Conservation (phyloP, 2,329 filamentous ascomycete species). For the Sclerotiophoma versabilis region DNA sequence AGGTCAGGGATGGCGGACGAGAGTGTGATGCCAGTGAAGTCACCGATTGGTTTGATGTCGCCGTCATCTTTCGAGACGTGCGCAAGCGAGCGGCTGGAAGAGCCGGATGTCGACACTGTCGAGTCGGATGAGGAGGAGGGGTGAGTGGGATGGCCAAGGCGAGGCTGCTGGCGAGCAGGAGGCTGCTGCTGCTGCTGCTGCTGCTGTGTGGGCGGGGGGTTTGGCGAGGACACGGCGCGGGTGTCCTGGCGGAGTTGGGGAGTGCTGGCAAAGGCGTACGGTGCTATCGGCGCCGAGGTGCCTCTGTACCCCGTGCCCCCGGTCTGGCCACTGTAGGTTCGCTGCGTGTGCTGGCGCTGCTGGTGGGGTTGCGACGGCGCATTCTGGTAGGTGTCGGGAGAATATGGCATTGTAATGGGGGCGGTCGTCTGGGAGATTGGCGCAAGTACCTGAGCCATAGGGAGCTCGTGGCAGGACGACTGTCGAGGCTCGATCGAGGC, state of each 20-base stretch:
- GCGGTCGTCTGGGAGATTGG: slow-evolving; percentile 55
- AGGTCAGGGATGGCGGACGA: slow-evolving; percentile 62
- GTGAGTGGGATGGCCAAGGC: slow-evolving; percentile 47
- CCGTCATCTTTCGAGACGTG: slow-evolving; percentile 59
- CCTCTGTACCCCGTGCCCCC: slow-evolving; percentile 51
- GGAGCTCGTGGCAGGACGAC: slow-evolving; percentile 32
- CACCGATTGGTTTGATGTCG: slow-evolving; percentile 48
- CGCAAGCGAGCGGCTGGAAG: slow-evolving; percentile 57
- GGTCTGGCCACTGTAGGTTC: slow-evolving; percentile 53
- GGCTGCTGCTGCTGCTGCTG: slow-evolving; percentile 45
- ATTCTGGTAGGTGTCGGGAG: slow-evolving; percentile 57
- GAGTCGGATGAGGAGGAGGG: slow-evolving; percentile 53
- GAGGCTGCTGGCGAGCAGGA: slow-evolving; percentile 31
- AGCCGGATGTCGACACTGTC: slow-evolving; percentile 57
- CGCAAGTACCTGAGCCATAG: slow-evolving; percentile 57
- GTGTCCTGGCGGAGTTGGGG: slow-evolving; percentile 65
- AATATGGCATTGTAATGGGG: slow-evolving; percentile 60
- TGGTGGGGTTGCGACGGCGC: slow-evolving; percentile 47
- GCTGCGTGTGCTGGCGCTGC: slow-evolving; percentile 41
- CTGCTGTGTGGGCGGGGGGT: slow-evolving; percentile 50
- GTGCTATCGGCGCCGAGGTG: slow-evolving; percentile 55
- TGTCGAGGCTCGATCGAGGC: slow-evolving; percentile 28
- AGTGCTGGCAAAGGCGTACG: slow-evolving; percentile 59
- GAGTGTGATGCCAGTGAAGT: slow-evolving; percentile 56
- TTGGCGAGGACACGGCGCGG: slow-evolving; percentile 62